Base-by-base conservation (phyloP, 176 grass and related monocot species). In the Typha latifolia region DNA sequence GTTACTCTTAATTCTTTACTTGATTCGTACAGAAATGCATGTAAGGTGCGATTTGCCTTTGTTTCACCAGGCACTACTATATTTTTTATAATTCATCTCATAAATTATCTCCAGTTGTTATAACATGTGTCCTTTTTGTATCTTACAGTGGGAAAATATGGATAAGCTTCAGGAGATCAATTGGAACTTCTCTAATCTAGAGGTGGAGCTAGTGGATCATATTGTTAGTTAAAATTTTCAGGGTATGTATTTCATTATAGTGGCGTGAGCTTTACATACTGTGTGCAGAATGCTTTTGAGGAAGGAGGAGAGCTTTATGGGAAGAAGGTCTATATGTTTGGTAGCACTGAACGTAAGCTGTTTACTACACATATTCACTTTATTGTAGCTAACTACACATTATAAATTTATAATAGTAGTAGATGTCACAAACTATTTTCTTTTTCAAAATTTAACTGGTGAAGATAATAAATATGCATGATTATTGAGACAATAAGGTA, bases 281-380 rank as follows among this genome's bases (percentile, higher is more conserved):
- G n/a, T 50, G 53, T 66, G 55, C 67, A 97, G 93, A 75, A 86
- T 81, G 72, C 81, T 20, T 82, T 91, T 65, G 85, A 92, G 63
- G 88, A 89, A 77, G 83, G 88, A 2, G 85, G 93, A 6, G 78
- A 82, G 13, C 83, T 97, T 62, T 74, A 90, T 78, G 85, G 81
- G 15, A 97, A 97, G 76, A 92, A 72, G 14, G 81, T 97, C 21
- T 97, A 97, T 19, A 18, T 97, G 68, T 97, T 97, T 70, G 88
- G 85, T 49, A 86, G 85, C 81, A 97, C 93, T 10, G 88, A 97
- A 20, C 78, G 85, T 97, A 82, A 79, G 76, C 67, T 63, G 62
- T 48, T 62, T 63, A 32, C 4, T n/a, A n/a, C n/a, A n/a, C 11
- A 62, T 49, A 14, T 61, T 14, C 24, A 14, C 69, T 49, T 29